phyloP scores from a whole-genome alignment of 306 rosid species.

The Cucurbita argyrosperma region DNA sequence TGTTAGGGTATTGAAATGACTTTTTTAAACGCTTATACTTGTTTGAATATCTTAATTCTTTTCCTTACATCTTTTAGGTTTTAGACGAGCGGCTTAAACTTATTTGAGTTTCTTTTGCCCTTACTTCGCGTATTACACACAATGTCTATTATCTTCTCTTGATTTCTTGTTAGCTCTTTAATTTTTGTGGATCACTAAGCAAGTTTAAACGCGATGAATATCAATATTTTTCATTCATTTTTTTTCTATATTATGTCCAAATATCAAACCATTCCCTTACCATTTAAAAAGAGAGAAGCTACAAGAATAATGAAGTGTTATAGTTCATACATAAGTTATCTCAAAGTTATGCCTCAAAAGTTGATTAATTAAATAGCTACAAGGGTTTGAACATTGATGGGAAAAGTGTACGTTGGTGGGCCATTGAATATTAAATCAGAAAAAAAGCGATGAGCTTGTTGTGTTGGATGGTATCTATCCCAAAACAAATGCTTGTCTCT shows the following conservation, averaged over 20 bases:
- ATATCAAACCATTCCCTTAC: background rate
- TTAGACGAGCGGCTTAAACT: no score
- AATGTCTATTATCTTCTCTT: no score
- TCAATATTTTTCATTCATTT: no score
- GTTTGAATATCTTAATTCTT: no score
- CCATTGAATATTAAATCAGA: constrained; percentile 36
- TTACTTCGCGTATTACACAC: no score
- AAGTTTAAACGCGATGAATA: no score
- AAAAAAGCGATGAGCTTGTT: constrained; percentile 35
- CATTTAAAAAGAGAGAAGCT: background rate
- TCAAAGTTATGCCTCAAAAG: background rate
- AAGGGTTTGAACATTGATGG: constrained; percentile 41
- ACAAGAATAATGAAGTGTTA: background rate
- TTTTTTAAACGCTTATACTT: no score
- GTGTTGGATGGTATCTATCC: constrained; percentile 66
- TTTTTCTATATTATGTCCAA: background rate
- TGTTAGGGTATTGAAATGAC: no score
- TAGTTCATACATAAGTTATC: background rate
- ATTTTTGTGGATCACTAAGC: no score
- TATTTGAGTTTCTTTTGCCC: no score
- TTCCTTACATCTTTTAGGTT: no score
- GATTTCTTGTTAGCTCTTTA: no score
- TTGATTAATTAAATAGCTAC: constrained; percentile 15
- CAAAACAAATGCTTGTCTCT: constrained; percentile 58
- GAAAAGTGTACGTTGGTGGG: constrained; percentile 31